A percentile compares a stretch with the other conserved stretches of the same genome.
These are phyloP conservation scores for Populus tomentosa DNA, from an alignment of 441 rosid genomes.

Conservation along the genomic window DNA sequence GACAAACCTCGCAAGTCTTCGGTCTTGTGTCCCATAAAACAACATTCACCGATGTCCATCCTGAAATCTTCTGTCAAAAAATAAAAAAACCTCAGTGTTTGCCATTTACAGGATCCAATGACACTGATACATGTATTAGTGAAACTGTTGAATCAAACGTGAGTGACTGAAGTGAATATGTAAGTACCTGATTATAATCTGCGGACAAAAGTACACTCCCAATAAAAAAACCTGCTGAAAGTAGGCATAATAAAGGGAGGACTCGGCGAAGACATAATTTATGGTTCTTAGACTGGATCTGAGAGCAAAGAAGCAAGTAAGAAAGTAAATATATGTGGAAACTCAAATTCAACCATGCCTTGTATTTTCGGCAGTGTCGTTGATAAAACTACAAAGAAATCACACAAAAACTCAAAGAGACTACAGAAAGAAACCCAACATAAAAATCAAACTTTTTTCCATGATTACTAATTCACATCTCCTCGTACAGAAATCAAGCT, in stretches of 20 bases:
- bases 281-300: conserved; percentile 36
- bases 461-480: too few species aligned
- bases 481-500: too few species aligned
- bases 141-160: neutral
- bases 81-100: neutral
- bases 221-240: conserved; percentile 45
- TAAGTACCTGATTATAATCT: conserved; percentile 46
- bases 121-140: neutral
- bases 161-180: neutral
- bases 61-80: conserved; percentile 39
- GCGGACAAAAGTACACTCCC: conserved; percentile 43
- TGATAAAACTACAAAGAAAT: too few species aligned
- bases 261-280: conserved; percentile 29
- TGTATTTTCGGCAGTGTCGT: too few species aligned
- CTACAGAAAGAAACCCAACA: neutral
- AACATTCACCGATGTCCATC: conserved; percentile 36
- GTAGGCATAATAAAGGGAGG: conserved; percentile 32
- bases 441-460: too few species aligned
- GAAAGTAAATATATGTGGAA: neutral
- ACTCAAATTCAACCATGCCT: too few species aligned
- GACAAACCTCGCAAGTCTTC: conserved; percentile 49
- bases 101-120: neutral
- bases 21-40: conserved; percentile 28
- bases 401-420: too few species aligned
- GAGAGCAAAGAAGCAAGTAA: conserved; percentile 12